phyloP scores from a whole-genome alignment of 2,329 filamentous ascomycete species.

The Aspergillus sp. region DNA sequence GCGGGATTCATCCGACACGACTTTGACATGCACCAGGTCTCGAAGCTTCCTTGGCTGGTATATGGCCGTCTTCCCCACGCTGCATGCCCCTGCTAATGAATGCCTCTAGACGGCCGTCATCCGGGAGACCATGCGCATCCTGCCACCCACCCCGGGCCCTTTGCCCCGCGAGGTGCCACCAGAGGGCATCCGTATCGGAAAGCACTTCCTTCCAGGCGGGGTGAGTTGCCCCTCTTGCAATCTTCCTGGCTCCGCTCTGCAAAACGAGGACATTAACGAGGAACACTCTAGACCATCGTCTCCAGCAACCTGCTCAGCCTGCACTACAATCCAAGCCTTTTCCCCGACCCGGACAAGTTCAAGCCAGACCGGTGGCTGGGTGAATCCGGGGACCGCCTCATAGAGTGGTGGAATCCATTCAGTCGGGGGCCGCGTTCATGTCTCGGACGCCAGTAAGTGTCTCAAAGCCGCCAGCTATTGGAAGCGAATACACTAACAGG shows the following conservation, averaged over 20 bases:
- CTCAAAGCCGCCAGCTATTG: too few relatives aligned
- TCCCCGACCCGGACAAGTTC: background rate
- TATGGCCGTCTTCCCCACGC: background rate
- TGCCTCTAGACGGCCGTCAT: background rate
- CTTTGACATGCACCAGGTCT: background rate
- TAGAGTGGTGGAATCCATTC: conserved; percentile 1
- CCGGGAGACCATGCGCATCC: background rate
- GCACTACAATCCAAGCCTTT: background rate
- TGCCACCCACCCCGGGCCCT: background rate
- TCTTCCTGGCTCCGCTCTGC: too few relatives aligned
- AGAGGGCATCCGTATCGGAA: background rate
- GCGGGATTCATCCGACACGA: background rate
- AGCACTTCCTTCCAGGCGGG: background rate
- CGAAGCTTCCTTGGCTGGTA: background rate
- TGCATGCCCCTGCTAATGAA: too few relatives aligned
- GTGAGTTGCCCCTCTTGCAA: background rate
- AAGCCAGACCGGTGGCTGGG: background rate
- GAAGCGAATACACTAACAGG: too few relatives aligned
- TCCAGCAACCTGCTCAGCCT: too few relatives aligned
- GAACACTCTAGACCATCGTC: too few relatives aligned
- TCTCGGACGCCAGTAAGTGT: background rate
- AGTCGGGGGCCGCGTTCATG: background rate
- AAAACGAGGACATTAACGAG: too few relatives aligned
- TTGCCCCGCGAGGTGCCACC: background rate
- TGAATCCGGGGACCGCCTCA: background rate